Conservation (phyloP, 129 eudicot species). For the Centella asiatica region DNA sequence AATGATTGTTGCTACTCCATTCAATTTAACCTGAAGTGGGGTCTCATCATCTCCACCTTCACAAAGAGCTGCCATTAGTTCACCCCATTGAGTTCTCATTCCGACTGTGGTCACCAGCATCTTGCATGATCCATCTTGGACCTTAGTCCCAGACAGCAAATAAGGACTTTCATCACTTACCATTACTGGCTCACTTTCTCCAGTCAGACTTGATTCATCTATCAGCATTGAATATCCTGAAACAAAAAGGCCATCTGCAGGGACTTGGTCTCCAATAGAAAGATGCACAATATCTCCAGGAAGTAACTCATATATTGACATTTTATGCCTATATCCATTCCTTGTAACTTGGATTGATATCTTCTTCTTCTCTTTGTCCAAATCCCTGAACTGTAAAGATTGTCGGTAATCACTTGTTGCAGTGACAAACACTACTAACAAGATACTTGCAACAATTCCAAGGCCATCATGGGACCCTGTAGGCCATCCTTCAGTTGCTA, state of each 20-base stretch:
- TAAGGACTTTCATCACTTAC: slow-evolving; percentile 22
- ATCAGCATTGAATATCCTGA: slow-evolving; percentile 24
- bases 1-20: slow-evolving; percentile 34
- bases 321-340: slow-evolving; percentile 27
- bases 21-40: slow-evolving; percentile 31
- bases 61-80: slow-evolving; percentile 25
- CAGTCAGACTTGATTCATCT: slow-evolving; percentile 33
- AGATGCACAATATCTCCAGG: slow-evolving; percentile 36
- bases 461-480: slow-evolving; percentile 31
- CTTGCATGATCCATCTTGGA: slow-evolving; percentile 34
- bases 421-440: slow-evolving; percentile 31
- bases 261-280: slow-evolving; percentile 31
- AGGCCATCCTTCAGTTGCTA: slow-evolving; percentile 37
- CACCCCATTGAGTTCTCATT: slow-evolving; percentile 40
- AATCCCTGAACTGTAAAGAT: slow-evolving; percentile 31
- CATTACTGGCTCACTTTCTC: slow-evolving; percentile 31
- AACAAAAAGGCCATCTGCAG: slow-evolving; percentile 33
- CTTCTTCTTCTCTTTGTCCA: slow-evolving; percentile 35
- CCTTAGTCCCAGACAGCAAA: slow-evolving; percentile 28
- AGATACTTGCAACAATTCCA: slow-evolving; percentile 25
- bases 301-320: slow-evolving; percentile 27
- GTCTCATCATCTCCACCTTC: slow-evolving; percentile 39
- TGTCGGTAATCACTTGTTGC: slow-evolving; percentile 36
- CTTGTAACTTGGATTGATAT: slow-evolving; percentile 29
- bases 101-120: slow-evolving; percentile 35